Evolutionary conservation across 352 stramenopile genomes (phyloP).

Genomic region (Phytophthora syringae): DNA sequence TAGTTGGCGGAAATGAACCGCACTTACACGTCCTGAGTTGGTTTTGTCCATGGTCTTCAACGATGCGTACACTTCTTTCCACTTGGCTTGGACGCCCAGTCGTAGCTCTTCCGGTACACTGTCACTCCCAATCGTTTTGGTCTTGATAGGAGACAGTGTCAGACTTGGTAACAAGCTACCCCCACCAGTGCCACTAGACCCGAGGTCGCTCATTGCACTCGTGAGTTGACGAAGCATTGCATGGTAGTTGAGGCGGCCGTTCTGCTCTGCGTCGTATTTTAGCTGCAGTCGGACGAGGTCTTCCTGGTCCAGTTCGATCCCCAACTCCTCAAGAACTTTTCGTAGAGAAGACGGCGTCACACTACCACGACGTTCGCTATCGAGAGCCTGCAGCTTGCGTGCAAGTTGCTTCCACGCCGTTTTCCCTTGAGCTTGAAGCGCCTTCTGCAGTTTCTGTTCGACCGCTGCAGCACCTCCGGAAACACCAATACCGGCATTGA

Average conservation of each 20-base stretch:
- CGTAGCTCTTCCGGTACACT: slow-evolving; percentile 54
- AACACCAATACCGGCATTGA: slow-evolving; percentile 41
- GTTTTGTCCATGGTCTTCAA: slow-evolving; percentile 70
- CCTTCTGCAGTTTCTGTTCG: slow-evolving; percentile 68
- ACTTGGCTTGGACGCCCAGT: slow-evolving; percentile 64
- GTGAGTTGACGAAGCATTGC: slow-evolving; percentile 70
- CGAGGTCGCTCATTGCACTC: slow-evolving; percentile 53
- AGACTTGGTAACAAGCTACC: slow-evolving; percentile 39
- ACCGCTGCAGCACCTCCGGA: slow-evolving; percentile 46
- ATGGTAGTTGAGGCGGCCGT: slow-evolving; percentile 69
- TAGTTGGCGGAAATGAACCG: slow-evolving; percentile 72
- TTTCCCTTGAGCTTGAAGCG: slow-evolving; percentile 56
- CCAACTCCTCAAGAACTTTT: slow-evolving; percentile 68
- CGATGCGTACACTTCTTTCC: slow-evolving; percentile 76
- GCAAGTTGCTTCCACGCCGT: slow-evolving; percentile 65
- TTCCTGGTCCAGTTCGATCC: slow-evolving; percentile 62
- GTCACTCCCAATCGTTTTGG: slow-evolving; percentile 7
- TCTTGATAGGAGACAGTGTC: slow-evolving; percentile 25
- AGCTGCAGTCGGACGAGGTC: slow-evolving; percentile 69
- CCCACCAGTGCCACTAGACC: slow-evolving; percentile 2
- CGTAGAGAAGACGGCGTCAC: slow-evolving; percentile 54
- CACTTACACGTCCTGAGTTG: slow-evolving; percentile 57
- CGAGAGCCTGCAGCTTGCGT: slow-evolving; percentile 66
- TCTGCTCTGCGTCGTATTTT: slow-evolving; percentile 83
- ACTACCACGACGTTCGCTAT: slow-evolving; percentile 58